A percentile compares a stretch with the other conserved stretches of the same genome.
These are phyloP conservation scores for Papilionanthe hybrid DNA, from an alignment of 116 monocot genomes.

Conservation along the genomic window DNA sequence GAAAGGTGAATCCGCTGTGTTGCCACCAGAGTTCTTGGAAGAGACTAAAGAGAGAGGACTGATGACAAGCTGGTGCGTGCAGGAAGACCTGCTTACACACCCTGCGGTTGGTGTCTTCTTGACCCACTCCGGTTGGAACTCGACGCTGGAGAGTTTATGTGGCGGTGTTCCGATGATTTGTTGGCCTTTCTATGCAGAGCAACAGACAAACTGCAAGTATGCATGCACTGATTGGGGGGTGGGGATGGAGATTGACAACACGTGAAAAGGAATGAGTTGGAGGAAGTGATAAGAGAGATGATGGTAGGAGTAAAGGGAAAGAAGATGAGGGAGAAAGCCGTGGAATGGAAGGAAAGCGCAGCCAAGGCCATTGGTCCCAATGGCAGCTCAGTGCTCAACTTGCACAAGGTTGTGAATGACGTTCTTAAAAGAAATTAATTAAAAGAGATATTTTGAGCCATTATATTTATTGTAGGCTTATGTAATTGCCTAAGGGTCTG, in stretches of 20 bases:
- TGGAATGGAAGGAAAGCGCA: no score
- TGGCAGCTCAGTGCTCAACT: no score
- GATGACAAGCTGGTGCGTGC: no score
- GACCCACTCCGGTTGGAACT: no score
- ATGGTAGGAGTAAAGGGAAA: slow-evolving; percentile 9
- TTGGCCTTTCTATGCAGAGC: slow-evolving; percentile 9
- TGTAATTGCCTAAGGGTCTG: no score
- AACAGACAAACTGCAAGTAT: slow-evolving; percentile 2
- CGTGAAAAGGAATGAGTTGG: slow-evolving; percentile 9
- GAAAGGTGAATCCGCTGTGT: background rate
- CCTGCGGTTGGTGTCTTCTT: no score
- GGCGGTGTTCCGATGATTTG: slow-evolving; percentile 5
- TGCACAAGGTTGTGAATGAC: slow-evolving; percentile 3
- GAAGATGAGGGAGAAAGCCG: slow-evolving; percentile 12
- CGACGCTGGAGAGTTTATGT: slow-evolving; percentile 50
- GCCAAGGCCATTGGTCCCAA: no score
- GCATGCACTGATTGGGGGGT: slow-evolving; percentile 9
- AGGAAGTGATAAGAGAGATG: slow-evolving; percentile 5
- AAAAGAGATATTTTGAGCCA: background rate
- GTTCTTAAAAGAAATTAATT: background rate
- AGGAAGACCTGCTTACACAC: no score
- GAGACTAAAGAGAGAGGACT: slow-evolving; percentile 20
- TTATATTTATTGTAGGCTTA: no score
- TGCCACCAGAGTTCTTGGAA: slow-evolving; percentile 4
- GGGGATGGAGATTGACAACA: slow-evolving; percentile 8